Conservation (phyloP, 2,329 filamentous ascomycete species). For the Xylogone sp. region DNA sequence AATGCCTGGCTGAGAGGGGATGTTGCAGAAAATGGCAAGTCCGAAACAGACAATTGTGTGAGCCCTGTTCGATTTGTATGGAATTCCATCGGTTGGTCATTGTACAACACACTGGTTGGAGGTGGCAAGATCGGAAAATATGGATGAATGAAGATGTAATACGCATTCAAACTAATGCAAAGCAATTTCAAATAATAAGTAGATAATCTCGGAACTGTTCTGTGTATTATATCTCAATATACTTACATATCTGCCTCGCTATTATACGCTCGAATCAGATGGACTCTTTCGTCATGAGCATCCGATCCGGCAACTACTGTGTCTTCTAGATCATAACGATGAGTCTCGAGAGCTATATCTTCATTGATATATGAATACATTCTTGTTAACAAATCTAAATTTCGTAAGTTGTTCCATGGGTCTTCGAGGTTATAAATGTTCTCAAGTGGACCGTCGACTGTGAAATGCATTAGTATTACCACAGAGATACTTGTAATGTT, state of each 20-base stretch:
- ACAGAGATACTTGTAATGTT: background rate
- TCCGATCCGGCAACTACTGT: background rate
- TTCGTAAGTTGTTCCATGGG: background rate
- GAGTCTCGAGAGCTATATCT: too few species aligned
- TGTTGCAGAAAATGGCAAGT: constrained; percentile 17
- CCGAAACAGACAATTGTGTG: constrained; percentile 27
- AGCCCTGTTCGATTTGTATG: constrained; percentile 16
- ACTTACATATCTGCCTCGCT: constrained; percentile 8
- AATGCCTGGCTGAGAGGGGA: constrained; percentile 40
- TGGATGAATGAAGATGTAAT: constrained; percentile 46
- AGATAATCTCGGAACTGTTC: constrained; percentile 10
- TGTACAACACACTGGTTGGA: constrained; percentile 27
- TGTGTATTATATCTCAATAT: background rate
- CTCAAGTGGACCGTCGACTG: background rate
- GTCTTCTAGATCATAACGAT: background rate
- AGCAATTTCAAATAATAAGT: background rate
- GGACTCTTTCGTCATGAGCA: background rate
- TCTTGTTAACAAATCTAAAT: background rate
- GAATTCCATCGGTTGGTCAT: constrained; percentile 19
- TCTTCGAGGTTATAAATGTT: background rate
- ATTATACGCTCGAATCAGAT: constrained; percentile 2
- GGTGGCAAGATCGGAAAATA: constrained; percentile 44
- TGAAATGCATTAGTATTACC: background rate
- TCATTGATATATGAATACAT: background rate
- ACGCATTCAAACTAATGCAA: constrained; percentile 42